Conservation (phyloP, 2,329 filamentous ascomycete species). For the Zymoseptoria brevis region DNA sequence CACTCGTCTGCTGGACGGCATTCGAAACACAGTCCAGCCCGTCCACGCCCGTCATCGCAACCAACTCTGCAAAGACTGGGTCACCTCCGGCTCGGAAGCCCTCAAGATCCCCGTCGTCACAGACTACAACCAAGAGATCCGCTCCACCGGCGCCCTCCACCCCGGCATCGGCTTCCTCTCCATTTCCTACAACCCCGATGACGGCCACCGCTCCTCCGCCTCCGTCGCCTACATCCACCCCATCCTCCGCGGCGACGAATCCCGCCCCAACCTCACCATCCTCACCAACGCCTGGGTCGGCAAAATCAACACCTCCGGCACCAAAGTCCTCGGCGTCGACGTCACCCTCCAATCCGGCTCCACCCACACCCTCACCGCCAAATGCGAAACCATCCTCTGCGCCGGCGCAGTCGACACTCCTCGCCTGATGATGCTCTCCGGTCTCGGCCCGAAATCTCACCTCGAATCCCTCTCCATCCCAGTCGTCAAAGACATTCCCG, state of each 20-base stretch:
- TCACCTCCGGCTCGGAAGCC: slow-evolving; percentile 68
- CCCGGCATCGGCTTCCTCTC: slow-evolving; percentile 84
- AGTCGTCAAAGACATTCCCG: slow-evolving; percentile 53
- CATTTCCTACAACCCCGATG: slow-evolving; percentile 83
- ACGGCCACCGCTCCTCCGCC: slow-evolving; percentile 74
- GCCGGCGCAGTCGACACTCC: slow-evolving; percentile 78
- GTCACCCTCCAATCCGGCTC: slow-evolving; percentile 56
- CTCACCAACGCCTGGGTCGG: slow-evolving; percentile 84
- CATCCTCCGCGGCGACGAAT: slow-evolving; percentile 74
- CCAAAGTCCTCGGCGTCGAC: slow-evolving; percentile 65
- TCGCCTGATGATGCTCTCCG: slow-evolving; percentile 50
- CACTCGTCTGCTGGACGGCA: slow-evolving; percentile 70
- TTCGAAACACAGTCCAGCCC: slow-evolving; percentile 84
- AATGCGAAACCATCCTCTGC: slow-evolving; percentile 69
- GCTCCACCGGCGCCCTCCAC: slow-evolving; percentile 60
- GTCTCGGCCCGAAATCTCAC: slow-evolving; percentile 43
- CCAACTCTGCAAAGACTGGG: slow-evolving; percentile 86
- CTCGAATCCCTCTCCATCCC: slow-evolving; percentile 41
- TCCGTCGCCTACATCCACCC: slow-evolving; percentile 91
- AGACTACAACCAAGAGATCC: slow-evolving; percentile 83
- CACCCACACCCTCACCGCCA: slow-evolving; percentile 50
- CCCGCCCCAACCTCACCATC: slow-evolving; percentile 73
- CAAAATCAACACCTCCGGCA: slow-evolving; percentile 64
- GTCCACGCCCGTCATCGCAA: slow-evolving; percentile 80
- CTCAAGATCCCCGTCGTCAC: slow-evolving; percentile 72